Evolutionary conservation across 305 asterid species (phyloP).

Genomic region (Andrographis paniculata): DNA sequence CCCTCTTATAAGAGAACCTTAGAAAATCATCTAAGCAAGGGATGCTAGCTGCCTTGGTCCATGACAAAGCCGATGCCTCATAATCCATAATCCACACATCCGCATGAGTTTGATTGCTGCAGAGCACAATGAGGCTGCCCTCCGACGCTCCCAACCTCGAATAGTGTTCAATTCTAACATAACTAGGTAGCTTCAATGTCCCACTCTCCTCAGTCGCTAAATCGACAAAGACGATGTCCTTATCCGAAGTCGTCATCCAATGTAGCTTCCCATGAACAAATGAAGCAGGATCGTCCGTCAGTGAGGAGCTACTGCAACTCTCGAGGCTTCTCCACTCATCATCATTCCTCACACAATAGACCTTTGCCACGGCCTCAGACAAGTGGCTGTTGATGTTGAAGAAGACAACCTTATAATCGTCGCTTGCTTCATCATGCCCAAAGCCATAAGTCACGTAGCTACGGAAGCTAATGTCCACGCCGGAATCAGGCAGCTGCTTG

Average conservation of each 20-base stretch:
- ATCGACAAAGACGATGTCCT: slow-evolving; percentile 37
- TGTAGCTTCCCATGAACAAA: slow-evolving; percentile 46
- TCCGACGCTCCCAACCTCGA: slow-evolving; percentile 26
- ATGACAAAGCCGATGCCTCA: slow-evolving; percentile 23
- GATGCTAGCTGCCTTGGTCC: slow-evolving; percentile 35
- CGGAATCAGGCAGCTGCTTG: slow-evolving; percentile 28
- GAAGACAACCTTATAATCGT: slow-evolving; percentile 48
- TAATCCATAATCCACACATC: slow-evolving; percentile 47
- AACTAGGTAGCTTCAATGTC: slow-evolving; percentile 27
- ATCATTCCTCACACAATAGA: slow-evolving; percentile 36
- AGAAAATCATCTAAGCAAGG: slow-evolving; percentile 24
- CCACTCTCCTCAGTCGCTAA: slow-evolving; percentile 31
- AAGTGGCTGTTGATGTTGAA: slow-evolving; percentile 6
- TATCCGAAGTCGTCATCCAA: slow-evolving; percentile 26
- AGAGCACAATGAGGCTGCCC: slow-evolving; percentile 30
- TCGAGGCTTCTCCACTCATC: slow-evolving; percentile 35
- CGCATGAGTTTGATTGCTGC: slow-evolving; percentile 16
- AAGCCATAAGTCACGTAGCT: slow-evolving; percentile 27
- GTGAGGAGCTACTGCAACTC: slow-evolving; percentile 22
- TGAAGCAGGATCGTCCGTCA: slow-evolving; percentile 24
- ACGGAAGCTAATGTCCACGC: neutral
- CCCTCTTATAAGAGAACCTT: neutral
- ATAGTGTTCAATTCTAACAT: slow-evolving; percentile 17
- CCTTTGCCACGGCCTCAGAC: slow-evolving; percentile 20
- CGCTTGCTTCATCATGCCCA: slow-evolving; percentile 30